A percentile compares a stretch with the other conserved stretches of the same genome.
Evolutionary conservation across 208 protist species (phyloP).

Genomic region (Leishmania tarentolae): DNA sequence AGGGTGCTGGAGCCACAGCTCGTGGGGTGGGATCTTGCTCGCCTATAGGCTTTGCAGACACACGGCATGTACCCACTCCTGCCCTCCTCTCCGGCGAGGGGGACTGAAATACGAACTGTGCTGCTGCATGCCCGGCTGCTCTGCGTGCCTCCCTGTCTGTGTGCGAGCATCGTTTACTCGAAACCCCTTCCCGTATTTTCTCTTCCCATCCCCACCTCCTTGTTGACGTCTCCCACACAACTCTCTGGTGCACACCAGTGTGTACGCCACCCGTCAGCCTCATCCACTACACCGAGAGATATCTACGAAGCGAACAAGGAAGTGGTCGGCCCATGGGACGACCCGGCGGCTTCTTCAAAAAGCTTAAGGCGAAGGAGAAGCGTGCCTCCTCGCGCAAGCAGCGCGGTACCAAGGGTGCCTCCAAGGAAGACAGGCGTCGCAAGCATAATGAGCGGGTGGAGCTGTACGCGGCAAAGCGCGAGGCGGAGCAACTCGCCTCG

Average conservation of each 20-base stretch:
- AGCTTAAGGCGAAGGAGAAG: conserved; percentile 79
- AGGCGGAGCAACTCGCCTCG: conserved; percentile 70
- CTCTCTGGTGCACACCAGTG: neutral
- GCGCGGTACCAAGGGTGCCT: conserved; percentile 82
- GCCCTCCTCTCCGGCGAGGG: neutral
- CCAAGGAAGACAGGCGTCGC: conserved; percentile 66
- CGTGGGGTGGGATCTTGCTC: neutral
- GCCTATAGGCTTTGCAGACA: conserved; percentile 10
- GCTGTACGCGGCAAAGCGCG: conserved; percentile 75
- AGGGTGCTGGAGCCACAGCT: neutral
- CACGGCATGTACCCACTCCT: conserved; percentile 13
- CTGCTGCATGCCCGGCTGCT: neutral
- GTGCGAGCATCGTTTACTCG: neutral
- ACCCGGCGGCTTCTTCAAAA: conserved; percentile 84
- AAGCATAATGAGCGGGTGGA: conserved; percentile 78
- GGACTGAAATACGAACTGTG: neutral
- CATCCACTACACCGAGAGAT: neutral
- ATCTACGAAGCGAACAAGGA: neutral
- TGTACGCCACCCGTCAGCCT: neutral
- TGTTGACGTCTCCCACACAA: conserved; percentile 2
- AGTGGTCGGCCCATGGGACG: conserved; percentile 43
- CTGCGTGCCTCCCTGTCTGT: neutral
- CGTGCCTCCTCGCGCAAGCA: conserved; percentile 38
- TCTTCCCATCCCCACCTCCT: neutral
- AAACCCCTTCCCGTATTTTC: neutral